Evolutionary conservation across 1,139 yeast species (phyloP).

Genomic region (Scheffersomyces quercinus): DNA sequence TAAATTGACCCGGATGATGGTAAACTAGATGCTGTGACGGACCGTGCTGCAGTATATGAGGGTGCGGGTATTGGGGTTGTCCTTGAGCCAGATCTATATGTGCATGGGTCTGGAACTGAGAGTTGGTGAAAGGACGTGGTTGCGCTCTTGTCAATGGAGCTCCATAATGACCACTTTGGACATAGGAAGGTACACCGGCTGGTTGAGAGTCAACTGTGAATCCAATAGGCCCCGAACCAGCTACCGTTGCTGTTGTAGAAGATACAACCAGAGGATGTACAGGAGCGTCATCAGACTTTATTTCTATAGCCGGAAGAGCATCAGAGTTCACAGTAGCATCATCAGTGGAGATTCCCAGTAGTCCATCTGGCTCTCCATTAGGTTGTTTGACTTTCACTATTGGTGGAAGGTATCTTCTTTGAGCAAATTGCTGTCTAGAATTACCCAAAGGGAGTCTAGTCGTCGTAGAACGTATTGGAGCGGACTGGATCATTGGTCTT

Average conservation of each 20-base stretch:
- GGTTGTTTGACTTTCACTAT: too few relatives aligned
- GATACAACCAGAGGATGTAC: not conserved
- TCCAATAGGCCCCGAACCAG: not conserved
- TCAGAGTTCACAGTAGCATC: not conserved
- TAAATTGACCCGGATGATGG: constrained; percentile 6
- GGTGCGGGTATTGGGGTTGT: not conserved
- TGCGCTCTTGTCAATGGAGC: constrained; percentile 13
- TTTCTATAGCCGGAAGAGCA: not conserved
- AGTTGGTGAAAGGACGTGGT: constrained; percentile 13
- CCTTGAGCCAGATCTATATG: not conserved
- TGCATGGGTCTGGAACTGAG: constrained; percentile 13
- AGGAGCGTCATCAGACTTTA: constrained; percentile 1
- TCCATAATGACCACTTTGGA: constrained; percentile 4
- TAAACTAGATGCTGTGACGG: not conserved
- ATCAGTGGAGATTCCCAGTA: too few relatives aligned
- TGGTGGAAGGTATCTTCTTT: constrained; percentile 1
- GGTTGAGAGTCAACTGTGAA: not conserved
- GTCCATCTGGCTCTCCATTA: too few relatives aligned
- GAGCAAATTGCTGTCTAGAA: constrained; percentile 8
- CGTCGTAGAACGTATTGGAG: constrained; percentile 35
- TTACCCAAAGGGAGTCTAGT: constrained; percentile 4
- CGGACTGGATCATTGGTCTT: constrained; percentile 42
- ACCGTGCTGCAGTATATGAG: not conserved
- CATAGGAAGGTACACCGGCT: constrained; percentile 1
- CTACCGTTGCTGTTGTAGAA: constrained; percentile 1